phyloP scores from a whole-genome alignment of 768 basidiomycete species.

The Neoboletus magnificus region DNA sequence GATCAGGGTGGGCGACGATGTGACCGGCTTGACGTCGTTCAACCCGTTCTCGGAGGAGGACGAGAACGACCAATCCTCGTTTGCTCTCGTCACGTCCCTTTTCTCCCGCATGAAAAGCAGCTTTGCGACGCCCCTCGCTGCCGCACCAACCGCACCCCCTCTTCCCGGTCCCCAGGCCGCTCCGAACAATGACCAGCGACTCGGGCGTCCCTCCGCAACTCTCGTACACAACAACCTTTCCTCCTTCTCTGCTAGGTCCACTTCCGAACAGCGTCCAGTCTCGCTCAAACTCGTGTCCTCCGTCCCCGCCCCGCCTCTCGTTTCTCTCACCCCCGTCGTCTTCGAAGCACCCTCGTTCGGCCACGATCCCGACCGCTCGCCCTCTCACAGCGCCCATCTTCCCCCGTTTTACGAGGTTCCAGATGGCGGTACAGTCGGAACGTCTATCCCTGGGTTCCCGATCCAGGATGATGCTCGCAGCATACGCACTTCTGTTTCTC shows the following conservation, averaged over 20 bases:
- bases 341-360: constrained; percentile 73
- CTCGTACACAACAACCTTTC: constrained; percentile 44
- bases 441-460: constrained; percentile 87
- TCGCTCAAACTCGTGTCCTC: constrained; percentile 51
- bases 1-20: constrained; percentile 56
- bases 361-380: constrained; percentile 58
- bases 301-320: constrained; percentile 72
- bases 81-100: constrained; percentile 77
- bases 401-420: constrained; percentile 53
- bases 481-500: constrained; percentile 67
- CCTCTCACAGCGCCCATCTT: constrained; percentile 48
- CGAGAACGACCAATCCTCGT: constrained; percentile 84
- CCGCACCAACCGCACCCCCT: constrained; percentile 40
- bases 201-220: constrained; percentile 49
- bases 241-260: constrained; percentile 44
- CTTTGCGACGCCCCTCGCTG: constrained; percentile 62
- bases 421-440: constrained; percentile 60
- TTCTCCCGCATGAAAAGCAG: constrained; percentile 81
- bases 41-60: constrained; percentile 94
- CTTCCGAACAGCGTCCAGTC: constrained; percentile 53
- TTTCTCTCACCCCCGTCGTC: constrained; percentile 82
- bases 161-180: constrained; percentile 30
- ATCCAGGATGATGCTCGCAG: constrained; percentile 90
- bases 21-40: constrained; percentile 76
- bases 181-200: constrained; percentile 44